Percentiles rank a stretch among this genome's conserved stretches.
phyloP scores from a whole-genome alignment of 169 alveolate species.

The Plasmodium sp. region DNA sequence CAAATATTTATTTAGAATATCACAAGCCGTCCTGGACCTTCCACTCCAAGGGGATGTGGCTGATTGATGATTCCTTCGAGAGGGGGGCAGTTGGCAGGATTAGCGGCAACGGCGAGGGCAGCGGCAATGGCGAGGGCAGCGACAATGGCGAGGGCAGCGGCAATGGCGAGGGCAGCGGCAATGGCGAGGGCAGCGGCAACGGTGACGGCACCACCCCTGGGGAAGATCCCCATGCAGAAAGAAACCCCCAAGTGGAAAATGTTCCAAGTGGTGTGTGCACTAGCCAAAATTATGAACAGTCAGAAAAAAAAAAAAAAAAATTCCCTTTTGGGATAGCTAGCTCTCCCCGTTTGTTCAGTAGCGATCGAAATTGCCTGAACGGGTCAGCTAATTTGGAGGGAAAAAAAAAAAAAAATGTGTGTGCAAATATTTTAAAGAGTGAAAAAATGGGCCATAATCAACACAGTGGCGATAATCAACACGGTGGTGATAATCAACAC shows the following conservation, averaged over 20 bases:
- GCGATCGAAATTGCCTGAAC: constrained; percentile 79
- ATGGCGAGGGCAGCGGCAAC: too few species aligned
- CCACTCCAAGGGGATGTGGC: constrained; percentile 73
- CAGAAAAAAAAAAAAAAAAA: constrained; percentile 15
- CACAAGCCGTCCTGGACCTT: constrained; percentile 68
- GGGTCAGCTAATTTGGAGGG: constrained; percentile 80
- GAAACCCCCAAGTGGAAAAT: background rate
- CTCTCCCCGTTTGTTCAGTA: background rate
- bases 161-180: too few species aligned
- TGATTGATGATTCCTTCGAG: background rate
- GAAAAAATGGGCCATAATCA: constrained; percentile 57
- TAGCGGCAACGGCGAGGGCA: too few species aligned
- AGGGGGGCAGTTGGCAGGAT: too few species aligned
- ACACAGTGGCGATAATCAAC: background rate
- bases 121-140: too few species aligned
- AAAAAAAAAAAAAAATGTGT: constrained; percentile 69
- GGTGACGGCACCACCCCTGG: background rate
- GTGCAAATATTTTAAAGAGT: constrained; percentile 40
- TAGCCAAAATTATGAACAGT: background rate
- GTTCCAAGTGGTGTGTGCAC: background rate
- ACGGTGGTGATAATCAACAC: background rate
- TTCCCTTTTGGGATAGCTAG: background rate
- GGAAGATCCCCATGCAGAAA: background rate
- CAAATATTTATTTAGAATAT: constrained; percentile 60
- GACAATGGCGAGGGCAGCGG: too few species aligned